Conservation (phyloP, 176 grass and related monocot genomes). For the Lolium multiflorum region DNA sequence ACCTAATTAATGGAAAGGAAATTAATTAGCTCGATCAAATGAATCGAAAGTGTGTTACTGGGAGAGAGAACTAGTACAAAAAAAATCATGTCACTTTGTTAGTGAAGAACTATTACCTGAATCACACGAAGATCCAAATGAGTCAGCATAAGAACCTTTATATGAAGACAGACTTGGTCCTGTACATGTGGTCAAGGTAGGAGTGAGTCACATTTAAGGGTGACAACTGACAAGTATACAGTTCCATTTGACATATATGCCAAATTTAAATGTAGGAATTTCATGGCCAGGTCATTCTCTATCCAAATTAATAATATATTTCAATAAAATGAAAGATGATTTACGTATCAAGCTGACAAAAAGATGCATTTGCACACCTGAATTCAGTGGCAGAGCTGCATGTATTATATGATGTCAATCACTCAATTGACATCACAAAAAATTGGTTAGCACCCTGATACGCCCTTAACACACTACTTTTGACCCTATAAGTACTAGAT, state of each 20-base stretch:
- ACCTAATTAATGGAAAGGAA: constrained; percentile 67
- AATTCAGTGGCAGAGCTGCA: neutral
- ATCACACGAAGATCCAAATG: constrained; percentile 76
- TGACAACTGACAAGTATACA: constrained; percentile 21
- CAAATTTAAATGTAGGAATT: constrained; percentile 38
- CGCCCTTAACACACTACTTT: too few relatives aligned
- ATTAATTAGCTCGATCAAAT: neutral
- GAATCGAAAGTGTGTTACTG: neutral
- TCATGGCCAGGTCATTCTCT: constrained; percentile 29
- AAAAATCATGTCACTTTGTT: neutral
- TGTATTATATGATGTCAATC: too few relatives aligned
- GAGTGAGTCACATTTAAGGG: constrained; percentile 36
- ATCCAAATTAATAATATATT: constrained; percentile 31
- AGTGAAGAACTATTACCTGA: constrained; percentile 58
- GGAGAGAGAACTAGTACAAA: constrained; percentile 22
- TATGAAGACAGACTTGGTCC: constrained; percentile 84
- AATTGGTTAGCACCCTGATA: too few relatives aligned
- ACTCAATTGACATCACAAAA: too few relatives aligned
- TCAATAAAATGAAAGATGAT: constrained; percentile 16
- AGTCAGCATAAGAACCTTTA: constrained; percentile 78
- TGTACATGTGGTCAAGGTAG: constrained; percentile 52
- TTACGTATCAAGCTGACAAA: constrained; percentile 6
- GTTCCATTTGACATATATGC: constrained; percentile 27
- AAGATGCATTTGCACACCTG: neutral
- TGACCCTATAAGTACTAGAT: too few relatives aligned